Evolutionary conservation across 148 eudicot genomes (phyloP).

Genomic region (Rhododendron ovatum): DNA sequence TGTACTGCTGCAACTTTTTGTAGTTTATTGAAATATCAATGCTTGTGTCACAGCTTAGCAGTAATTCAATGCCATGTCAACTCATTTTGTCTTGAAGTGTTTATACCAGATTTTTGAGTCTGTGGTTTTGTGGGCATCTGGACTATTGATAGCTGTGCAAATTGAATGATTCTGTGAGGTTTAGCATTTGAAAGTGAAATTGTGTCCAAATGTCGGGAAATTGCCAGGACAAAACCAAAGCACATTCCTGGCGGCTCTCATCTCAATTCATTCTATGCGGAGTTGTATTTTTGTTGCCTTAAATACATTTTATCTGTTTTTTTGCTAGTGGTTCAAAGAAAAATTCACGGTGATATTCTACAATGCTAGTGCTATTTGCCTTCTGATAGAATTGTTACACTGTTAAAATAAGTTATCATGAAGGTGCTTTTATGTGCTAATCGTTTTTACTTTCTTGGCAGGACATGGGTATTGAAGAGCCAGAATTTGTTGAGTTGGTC

Average conservation of each 20-base stretch:
- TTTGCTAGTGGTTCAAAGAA: background rate
- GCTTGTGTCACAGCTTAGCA: background rate
- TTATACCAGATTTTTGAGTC: background rate
- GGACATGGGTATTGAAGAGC: conserved; percentile 96
- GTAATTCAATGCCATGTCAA: background rate
- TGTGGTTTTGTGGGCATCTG: background rate
- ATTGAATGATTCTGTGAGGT: background rate
- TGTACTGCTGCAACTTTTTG: background rate
- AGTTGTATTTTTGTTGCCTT: background rate
- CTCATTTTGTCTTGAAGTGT: background rate
- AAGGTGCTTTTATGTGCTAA: background rate
- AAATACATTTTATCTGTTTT: background rate
- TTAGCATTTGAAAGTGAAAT: conserved; percentile 8
- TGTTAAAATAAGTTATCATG: background rate
- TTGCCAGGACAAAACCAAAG: background rate
- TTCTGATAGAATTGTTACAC: background rate
- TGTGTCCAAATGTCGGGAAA: background rate
- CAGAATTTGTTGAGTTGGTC: conserved; percentile 76
- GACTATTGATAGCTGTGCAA: background rate
- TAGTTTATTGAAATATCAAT: background rate
- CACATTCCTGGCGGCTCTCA: background rate
- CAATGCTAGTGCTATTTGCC: background rate
- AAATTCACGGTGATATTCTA: background rate
- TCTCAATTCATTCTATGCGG: background rate
- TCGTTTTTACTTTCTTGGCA: conserved; percentile 25